A percentile compares a stretch with the other conserved stretches of the same genome.
Conservation (phyloP, 768 basidiomycete species). For the Exsudoporus frostii region DNA sequence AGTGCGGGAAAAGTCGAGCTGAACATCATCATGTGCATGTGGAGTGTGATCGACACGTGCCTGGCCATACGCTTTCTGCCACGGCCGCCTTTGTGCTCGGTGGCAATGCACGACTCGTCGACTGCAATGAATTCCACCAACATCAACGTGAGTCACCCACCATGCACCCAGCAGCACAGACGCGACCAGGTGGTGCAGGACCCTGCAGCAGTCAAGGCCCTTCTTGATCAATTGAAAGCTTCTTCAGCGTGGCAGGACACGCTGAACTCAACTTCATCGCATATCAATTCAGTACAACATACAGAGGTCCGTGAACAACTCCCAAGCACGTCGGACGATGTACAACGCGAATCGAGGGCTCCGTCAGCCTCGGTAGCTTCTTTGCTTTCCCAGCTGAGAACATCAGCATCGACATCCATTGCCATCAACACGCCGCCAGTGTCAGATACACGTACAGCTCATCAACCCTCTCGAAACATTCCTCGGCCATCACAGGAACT, state of each 20-base stretch:
- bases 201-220: constrained; percentile 59
- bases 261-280: constrained; percentile 16
- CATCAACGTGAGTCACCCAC: constrained; percentile 48
- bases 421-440: constrained; percentile 7
- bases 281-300: neutral
- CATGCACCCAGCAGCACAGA: neutral
- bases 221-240: constrained; percentile 64
- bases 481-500: constrained; percentile 16
- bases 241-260: constrained; percentile 70
- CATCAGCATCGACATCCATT: constrained; percentile 24
- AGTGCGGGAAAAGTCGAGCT: neutral
- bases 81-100: too few relatives aligned
- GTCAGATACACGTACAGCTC: constrained; percentile 9
- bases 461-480: constrained; percentile 7
- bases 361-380: constrained; percentile 46
- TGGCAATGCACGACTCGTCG: too few relatives aligned
- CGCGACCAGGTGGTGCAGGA: constrained; percentile 44
- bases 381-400: constrained; percentile 58
- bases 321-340: constrained; percentile 3
- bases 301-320: constrained; percentile 5
- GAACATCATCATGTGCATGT: too few relatives aligned
- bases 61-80: too few relatives aligned
- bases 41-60: too few relatives aligned
- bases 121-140: constrained; percentile 40
- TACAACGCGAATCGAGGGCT: constrained; percentile 3